A percentile compares a stretch with the other conserved stretches of the same genome.
Evolutionary conservation across 2,329 filamentous ascomycete genomes (phyloP).

Genomic region (Aspergillus pseudoterreus): DNA sequence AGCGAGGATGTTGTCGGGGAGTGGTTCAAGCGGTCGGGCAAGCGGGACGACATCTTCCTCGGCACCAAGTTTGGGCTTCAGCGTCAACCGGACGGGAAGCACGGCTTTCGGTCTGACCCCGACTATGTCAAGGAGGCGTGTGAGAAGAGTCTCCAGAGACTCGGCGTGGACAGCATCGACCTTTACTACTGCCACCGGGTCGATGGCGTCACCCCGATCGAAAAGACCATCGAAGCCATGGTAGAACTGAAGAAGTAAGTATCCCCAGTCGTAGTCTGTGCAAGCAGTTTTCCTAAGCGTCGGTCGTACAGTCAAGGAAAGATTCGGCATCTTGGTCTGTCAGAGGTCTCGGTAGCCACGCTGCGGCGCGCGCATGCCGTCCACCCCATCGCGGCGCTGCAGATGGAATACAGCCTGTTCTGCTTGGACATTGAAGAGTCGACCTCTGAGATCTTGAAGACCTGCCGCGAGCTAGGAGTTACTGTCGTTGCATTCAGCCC

Average conservation of each 20-base stretch:
- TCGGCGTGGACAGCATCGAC: slow-evolving; percentile 44
- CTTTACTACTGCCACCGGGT: slow-evolving; percentile 41
- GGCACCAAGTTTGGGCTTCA: slow-evolving; percentile 49
- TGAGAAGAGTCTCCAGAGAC: slow-evolving; percentile 37
- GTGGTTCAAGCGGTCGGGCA: slow-evolving; percentile 47
- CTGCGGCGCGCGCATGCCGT: slow-evolving; percentile 49
- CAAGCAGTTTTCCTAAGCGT: not conserved
- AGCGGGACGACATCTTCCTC: slow-evolving; percentile 49
- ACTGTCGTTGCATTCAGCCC: slow-evolving; percentile 58
- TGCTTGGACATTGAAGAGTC: slow-evolving; percentile 46
- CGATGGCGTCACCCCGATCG: slow-evolving; percentile 35
- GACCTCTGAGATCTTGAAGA: slow-evolving; percentile 47
- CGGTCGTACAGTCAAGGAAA: slow-evolving; percentile 40
- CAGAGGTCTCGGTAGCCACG: slow-evolving; percentile 42
- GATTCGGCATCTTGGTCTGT: slow-evolving; percentile 48
- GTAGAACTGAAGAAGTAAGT: slow-evolving; percentile 23
- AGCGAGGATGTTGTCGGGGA: slow-evolving; percentile 47
- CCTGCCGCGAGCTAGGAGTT: slow-evolving; percentile 57
- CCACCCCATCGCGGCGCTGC: slow-evolving; percentile 46
- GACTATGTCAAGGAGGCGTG: slow-evolving; percentile 43
- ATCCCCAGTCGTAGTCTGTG: not conserved
- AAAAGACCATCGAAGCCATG: slow-evolving; percentile 42
- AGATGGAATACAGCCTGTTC: slow-evolving; percentile 52
- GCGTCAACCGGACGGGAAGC: slow-evolving; percentile 16
- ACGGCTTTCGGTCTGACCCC: slow-evolving; percentile 27